phyloP scores from a whole-genome alignment of 805 yeast species.

The Starmerella cellae region DNA sequence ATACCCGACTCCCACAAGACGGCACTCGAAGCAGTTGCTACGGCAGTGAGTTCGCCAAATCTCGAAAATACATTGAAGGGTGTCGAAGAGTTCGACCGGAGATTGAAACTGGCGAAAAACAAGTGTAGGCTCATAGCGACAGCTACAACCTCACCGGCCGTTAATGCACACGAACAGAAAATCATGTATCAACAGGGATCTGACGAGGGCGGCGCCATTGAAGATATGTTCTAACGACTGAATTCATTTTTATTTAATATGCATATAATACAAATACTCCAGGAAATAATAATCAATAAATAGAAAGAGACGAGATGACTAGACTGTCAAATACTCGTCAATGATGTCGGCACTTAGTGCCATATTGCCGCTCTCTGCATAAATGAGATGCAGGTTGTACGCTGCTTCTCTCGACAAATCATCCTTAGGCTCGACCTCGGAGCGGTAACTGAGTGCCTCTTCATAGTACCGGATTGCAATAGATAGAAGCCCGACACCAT shows the following conservation, averaged over 20 bases:
- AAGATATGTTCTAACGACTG: constrained; percentile 22
- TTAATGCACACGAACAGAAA: constrained; percentile 29
- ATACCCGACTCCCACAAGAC: constrained; percentile 6
- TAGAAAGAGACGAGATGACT: no score
- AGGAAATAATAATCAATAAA: no score
- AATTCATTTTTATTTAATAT: neutral
- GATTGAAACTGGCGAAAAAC: constrained; percentile 44
- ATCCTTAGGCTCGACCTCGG: constrained; percentile 28
- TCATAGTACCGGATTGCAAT: constrained; percentile 66
- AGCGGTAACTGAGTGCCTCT: constrained; percentile 36
- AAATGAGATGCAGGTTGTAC: constrained; percentile 65
- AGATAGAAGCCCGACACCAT: constrained; percentile 61
- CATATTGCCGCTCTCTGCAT: constrained; percentile 61
- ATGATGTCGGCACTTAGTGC: constrained; percentile 49
- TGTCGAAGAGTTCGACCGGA: constrained; percentile 43
- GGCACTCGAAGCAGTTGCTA: constrained; percentile 21
- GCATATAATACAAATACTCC: no score
- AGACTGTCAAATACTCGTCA: constrained; percentile 48
- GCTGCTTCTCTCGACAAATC: constrained; percentile 71
- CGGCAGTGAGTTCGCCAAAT: constrained; percentile 25
- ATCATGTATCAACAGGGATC: constrained; percentile 22
- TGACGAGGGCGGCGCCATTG: constrained; percentile 26
- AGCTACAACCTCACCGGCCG: constrained; percentile 19
- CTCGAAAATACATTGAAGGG: constrained; percentile 39
- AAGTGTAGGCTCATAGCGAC: constrained; percentile 43